phyloP scores from a whole-genome alignment of 331 rosid species.

The Malus hybrid region DNA sequence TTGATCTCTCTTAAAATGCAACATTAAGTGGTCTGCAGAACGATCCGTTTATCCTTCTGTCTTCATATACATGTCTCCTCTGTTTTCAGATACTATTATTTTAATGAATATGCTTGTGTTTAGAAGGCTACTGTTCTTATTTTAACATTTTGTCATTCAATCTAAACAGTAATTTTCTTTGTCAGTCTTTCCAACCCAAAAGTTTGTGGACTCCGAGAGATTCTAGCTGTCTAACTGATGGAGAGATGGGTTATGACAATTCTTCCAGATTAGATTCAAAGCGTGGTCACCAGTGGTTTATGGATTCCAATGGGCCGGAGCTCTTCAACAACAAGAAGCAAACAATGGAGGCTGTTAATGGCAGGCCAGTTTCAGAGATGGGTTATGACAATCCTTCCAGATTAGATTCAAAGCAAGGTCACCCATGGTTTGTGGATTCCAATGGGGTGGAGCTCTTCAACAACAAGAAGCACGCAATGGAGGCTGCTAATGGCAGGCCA shows the following conservation, averaged over 20 bases:
- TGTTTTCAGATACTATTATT: neutral
- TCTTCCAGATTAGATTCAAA: constrained; percentile 73
- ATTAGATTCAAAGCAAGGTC: constrained; percentile 72
- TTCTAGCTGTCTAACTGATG: constrained; percentile 70
- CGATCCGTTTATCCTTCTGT: neutral
- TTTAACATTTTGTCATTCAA: neutral
- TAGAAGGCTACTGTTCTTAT: constrained; percentile 1
- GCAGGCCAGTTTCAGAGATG: constrained; percentile 35
- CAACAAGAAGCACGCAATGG: constrained; percentile 80
- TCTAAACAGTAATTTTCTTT: constrained; percentile 16
- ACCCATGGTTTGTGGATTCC: constrained; percentile 74
- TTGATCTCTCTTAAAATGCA: neutral
- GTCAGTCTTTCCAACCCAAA: constrained; percentile 80
- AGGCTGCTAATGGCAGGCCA: constrained; percentile 53
- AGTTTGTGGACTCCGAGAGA: constrained; percentile 73
- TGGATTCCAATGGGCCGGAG: constrained; percentile 61
- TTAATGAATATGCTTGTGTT: neutral
- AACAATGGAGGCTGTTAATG: constrained; percentile 58
- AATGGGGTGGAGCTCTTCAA: constrained; percentile 48
- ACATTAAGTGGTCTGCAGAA: neutral
- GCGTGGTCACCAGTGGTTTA: constrained; percentile 79
- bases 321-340: constrained; percentile 66
- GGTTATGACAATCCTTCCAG: constrained; percentile 69
- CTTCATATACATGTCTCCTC: neutral
- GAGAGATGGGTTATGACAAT: constrained; percentile 68